A percentile compares a stretch with the other conserved stretches of the same genome.
These are phyloP conservation scores for Suillus luteus DNA, from an alignment of 768 basidiomycete genomes.

Conservation along the genomic window DNA sequence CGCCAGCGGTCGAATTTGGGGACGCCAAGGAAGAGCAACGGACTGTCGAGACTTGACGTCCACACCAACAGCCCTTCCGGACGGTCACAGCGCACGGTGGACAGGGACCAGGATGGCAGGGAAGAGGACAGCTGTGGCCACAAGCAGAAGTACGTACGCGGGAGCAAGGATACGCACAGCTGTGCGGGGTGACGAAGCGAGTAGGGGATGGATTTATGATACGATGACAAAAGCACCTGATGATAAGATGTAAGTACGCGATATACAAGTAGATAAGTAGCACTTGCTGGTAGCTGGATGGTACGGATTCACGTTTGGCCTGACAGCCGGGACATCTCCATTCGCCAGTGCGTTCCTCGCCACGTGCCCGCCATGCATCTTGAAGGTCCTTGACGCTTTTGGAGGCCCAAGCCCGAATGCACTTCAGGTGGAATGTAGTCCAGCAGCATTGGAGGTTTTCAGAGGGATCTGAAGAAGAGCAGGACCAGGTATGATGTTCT, in stretches of 20 bases:
- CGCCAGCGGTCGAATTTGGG: background rate
- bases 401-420: conserved; percentile 85
- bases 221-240: conserved; percentile 83
- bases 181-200: conserved; percentile 73
- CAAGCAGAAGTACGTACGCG: conserved; percentile 60
- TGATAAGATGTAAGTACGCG: conserved; percentile 17
- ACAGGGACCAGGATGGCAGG: conserved; percentile 95
- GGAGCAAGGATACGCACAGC: conserved; percentile 71
- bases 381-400: conserved; percentile 75
- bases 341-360: conserved; percentile 67
- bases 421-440: conserved; percentile 89
- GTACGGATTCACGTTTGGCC: conserved; percentile 66
- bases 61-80: conserved; percentile 79
- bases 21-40: conserved; percentile 47
- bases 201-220: conserved; percentile 71
- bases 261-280: background rate
- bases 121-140: conserved; percentile 78
- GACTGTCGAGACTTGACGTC: conserved; percentile 56
- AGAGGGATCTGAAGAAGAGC: conserved; percentile 54
- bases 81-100: conserved; percentile 88
- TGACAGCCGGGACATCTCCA: conserved; percentile 98
- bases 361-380: conserved; percentile 73
- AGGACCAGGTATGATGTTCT: conserved; percentile 84
- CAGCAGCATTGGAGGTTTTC: conserved; percentile 68
- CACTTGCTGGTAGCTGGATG: conserved; percentile 66